Base-by-base conservation (phyloP, 2,329 filamentous ascomycete species). In the Elsinoe necatrix region DNA sequence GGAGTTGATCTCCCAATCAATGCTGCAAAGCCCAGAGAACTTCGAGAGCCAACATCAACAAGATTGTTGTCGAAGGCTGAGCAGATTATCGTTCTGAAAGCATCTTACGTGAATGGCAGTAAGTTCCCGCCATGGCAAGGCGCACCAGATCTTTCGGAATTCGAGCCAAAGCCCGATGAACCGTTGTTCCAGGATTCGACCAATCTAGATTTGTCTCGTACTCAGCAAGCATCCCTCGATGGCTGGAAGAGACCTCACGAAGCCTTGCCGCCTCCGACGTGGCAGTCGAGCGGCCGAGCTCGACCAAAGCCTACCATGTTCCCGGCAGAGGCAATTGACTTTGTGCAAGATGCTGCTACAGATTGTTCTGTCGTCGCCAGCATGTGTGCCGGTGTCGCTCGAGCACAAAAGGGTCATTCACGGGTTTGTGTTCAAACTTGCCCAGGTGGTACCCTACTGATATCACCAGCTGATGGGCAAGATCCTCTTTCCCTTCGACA, bases 311-410 rank as follows among this genome's bases (percentile, higher is more conserved):
- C 76, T 12, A 72, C 80, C 9, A 87, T 88, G 82, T 70, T 73
- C 47, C 75, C 79, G 14, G 71, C 72, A 5, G 72, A 77, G 7
- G 77, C 80, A 12, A 83, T 87, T 60, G 92, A 98, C 70, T 79
- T 98, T 6, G 90, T 96, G 2, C 93, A 98, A 71, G 93, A 98
- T 70, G 84, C 95, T 58, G 91, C 92, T 4, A 95, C 92, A 0
- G 93, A 98, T 69, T 98, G 93, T 68, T 97, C 93, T 1, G 92
- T 98, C 2, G 92, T 98, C 25, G 93, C 93, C 14, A 96, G 93
- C 68, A 78, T 98, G 4, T 96, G 91, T 67, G 90, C 91, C 23
- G 85, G 82, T 21, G 84, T 86, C 59, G 84, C 84, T 39, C 80
- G 88, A 61, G 78, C 84, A 7, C 79, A 84, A 60, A 83, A 83